Percentiles rank a stretch among this genome's conserved stretches.
Evolutionary conservation across 208 protist species (phyloP).

Genomic region (Porcisia deanei): DNA sequence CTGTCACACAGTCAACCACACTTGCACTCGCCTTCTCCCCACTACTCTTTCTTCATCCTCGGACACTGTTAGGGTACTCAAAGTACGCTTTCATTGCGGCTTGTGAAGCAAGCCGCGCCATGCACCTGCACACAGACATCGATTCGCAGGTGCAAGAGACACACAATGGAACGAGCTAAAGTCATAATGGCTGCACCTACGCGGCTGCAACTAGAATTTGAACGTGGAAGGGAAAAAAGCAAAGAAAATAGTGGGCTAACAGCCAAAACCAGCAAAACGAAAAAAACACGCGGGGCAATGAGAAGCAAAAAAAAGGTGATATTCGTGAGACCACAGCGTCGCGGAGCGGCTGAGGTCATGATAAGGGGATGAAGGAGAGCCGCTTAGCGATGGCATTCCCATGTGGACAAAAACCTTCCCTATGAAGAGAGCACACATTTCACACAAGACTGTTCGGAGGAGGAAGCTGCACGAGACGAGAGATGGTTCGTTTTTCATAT

Average conservation of each 20-base stretch:
- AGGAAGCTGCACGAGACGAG: neutral
- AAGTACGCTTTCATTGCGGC: neutral
- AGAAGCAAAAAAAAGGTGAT: neutral
- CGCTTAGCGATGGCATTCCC: no score
- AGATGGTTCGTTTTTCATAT: no score
- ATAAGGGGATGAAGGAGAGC: neutral
- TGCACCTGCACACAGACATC: neutral
- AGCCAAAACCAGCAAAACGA: no score
- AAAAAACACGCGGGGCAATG: neutral
- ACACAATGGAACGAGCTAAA: neutral
- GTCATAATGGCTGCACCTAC: no score
- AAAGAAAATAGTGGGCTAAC: no score
- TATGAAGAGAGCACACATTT: neutral
- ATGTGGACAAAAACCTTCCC: no score
- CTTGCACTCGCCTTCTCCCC: no score
- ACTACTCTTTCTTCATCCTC: neutral
- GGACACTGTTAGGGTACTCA: neutral
- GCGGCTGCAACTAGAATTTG: no score
- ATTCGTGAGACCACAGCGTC: neutral
- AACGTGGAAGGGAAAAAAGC: no score
- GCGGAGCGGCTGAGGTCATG: neutral
- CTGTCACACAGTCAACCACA: neutral
- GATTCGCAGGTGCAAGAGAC: neutral
- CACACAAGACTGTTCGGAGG: neutral
- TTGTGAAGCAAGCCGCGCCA: no score